These are phyloP conservation scores for Citeromyces matritensis DNA, from an alignment of 805 yeast species.

Conservation along the genomic window DNA sequence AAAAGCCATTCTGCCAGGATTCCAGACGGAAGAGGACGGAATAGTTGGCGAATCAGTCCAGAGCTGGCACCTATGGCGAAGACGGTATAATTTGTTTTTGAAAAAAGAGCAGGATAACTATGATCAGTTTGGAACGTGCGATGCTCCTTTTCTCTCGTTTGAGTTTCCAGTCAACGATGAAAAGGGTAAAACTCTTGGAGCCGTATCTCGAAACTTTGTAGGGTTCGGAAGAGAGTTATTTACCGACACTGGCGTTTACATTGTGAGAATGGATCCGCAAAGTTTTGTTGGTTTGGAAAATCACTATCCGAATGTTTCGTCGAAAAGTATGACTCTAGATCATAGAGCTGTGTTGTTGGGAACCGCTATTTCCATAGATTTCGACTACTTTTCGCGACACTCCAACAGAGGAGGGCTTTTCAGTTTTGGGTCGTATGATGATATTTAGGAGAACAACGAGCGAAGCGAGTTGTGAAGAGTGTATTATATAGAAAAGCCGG, in stretches of 20 bases:
- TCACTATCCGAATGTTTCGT: conserved; percentile 25
- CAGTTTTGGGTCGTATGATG: conserved; percentile 7
- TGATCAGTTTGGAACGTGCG: conserved; percentile 76
- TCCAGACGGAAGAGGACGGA: conserved; percentile 21
- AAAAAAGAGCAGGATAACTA: conserved; percentile 19
- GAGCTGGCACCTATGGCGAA: conserved; percentile 91
- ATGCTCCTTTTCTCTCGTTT: conserved; percentile 77
- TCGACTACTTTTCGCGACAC: conserved; percentile 94
- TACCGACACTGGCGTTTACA: conserved; percentile 90
- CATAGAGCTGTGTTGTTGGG: conserved; percentile 80
- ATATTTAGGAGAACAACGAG: too few species aligned
- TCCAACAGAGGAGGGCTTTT: conserved; percentile 37
- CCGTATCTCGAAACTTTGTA: conserved; percentile 88
- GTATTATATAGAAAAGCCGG: too few species aligned
- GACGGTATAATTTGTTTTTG: conserved; percentile 68
- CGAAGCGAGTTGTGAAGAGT: too few species aligned
- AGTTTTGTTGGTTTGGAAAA: conserved; percentile 42
- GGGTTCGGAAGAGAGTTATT: conserved; percentile 87
- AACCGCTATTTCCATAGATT: conserved; percentile 84
- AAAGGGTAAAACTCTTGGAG: conserved; percentile 42
- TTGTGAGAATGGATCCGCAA: conserved; percentile 67
- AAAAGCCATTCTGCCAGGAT: conserved; percentile 47
- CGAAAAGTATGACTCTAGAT: conserved; percentile 41
- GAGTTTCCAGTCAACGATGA: conserved; percentile 66
- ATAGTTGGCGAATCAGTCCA: conserved; percentile 79